phyloP scores from a whole-genome alignment of 352 stramenopile species.

The Phytophthora citricola region DNA sequence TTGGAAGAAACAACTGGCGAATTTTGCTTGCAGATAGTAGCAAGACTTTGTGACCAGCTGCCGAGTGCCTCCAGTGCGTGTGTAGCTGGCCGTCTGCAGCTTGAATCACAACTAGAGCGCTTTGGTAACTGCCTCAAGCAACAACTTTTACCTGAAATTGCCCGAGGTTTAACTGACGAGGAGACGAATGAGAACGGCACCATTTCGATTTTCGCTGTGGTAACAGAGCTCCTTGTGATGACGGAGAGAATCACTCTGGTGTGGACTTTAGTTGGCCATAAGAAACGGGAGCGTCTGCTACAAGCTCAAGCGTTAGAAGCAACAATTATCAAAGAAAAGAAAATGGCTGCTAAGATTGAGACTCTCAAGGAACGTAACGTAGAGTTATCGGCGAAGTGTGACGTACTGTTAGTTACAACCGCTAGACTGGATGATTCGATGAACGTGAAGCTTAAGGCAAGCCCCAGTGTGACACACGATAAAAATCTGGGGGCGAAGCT shows the following conservation, averaged over 20 bases:
- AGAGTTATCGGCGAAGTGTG: slow-evolving; percentile 10
- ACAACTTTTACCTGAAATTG: slow-evolving; percentile 21
- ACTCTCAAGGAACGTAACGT: slow-evolving; percentile 24
- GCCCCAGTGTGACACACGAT: neutral
- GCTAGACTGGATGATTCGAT: neutral
- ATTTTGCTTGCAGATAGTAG: slow-evolving; percentile 65
- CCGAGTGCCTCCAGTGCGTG: slow-evolving; percentile 36
- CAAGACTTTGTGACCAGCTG: slow-evolving; percentile 60
- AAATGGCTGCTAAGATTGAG: slow-evolving; percentile 11
- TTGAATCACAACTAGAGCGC: slow-evolving; percentile 53
- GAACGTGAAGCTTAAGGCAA: neutral
- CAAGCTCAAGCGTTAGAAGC: slow-evolving; percentile 20
- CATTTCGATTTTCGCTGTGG: slow-evolving; percentile 17
- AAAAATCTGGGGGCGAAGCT: slow-evolving; percentile 13
- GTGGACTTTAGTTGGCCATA: slow-evolving; percentile 56
- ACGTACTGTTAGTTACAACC: slow-evolving; percentile 9
- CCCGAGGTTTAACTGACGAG: neutral
- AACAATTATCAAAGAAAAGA: slow-evolving; percentile 15
- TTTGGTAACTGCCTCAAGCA: slow-evolving; percentile 46
- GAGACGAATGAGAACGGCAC: neutral
- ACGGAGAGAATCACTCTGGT: slow-evolving; percentile 58
- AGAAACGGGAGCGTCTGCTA: slow-evolving; percentile 50
- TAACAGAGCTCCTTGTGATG: slow-evolving; percentile 50
- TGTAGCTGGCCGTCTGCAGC: slow-evolving; percentile 31
- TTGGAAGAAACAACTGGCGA: slow-evolving; percentile 59